These are phyloP conservation scores for Colletotrichum sp. DNA, from an alignment of 2,329 filamentous ascomycete species.

Conservation along the genomic window DNA sequence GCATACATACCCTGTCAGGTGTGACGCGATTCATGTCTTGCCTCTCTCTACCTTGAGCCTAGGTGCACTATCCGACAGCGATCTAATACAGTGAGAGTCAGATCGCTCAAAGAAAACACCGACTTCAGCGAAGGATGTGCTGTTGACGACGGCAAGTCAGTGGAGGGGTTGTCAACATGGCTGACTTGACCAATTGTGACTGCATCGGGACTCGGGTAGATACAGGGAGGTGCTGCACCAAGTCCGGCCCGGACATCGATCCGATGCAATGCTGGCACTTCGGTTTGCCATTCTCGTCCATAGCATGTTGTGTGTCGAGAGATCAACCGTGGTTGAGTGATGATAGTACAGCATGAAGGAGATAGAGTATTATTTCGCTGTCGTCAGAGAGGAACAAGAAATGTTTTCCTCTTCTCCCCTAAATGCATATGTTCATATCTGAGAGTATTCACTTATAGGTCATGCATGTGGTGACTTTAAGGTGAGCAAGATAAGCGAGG, in stretches of 20 bases:
- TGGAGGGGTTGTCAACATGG: neutral
- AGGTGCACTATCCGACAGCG: conserved; percentile 11
- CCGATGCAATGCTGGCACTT: neutral
- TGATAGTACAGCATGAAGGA: neutral
- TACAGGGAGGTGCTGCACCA: neutral
- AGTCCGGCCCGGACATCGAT: neutral
- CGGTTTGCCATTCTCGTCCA: neutral
- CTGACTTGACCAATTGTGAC: neutral
- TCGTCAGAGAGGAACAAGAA: neutral
- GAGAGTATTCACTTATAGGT: neutral
- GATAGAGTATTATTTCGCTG: neutral
- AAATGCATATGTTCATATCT: neutral
- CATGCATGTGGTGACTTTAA: neutral
- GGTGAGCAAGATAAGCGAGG: neutral
- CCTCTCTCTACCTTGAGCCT: neutral
- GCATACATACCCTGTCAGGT: neutral
- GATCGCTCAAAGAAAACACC: neutral
- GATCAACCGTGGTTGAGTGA: neutral
- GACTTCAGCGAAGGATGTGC: neutral
- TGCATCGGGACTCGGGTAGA: conserved; percentile 6
- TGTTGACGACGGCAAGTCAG: neutral
- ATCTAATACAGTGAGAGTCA: neutral
- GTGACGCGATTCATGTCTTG: conserved; percentile 1
- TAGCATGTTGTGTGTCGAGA: neutral
- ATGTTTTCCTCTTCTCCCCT: neutral